Conservation (phyloP, 2,329 filamentous ascomycete genomes). For the Talaromyces piceae region DNA sequence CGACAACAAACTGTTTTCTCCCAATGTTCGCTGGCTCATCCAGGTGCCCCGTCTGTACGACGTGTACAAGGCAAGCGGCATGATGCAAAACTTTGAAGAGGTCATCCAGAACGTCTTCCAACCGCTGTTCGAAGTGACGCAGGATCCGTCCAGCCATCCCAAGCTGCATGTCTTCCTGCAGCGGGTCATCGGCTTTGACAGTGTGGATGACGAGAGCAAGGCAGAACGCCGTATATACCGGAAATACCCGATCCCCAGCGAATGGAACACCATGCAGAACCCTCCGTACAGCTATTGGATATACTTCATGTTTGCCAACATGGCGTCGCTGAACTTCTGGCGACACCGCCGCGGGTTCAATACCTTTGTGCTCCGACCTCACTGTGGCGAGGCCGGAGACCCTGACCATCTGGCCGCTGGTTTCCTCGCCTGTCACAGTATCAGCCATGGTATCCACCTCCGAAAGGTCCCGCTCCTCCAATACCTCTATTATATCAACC, state of each 20-base stretch:
- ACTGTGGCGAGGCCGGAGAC: constrained; percentile 94
- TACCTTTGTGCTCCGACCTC: constrained; percentile 84
- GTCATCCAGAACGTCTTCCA: constrained; percentile 87
- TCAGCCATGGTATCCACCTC: constrained; percentile 86
- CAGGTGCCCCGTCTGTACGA: constrained; percentile 92
- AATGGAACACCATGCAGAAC: constrained; percentile 89
- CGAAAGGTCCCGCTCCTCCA: constrained; percentile 92
- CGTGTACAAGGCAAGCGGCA: constrained; percentile 81
- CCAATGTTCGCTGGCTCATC: constrained; percentile 94
- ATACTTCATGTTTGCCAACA: constrained; percentile 93
- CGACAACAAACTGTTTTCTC: constrained; percentile 95
- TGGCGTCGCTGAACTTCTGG: constrained; percentile 85
- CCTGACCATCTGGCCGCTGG: constrained; percentile 92
- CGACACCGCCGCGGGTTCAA: constrained; percentile 89
- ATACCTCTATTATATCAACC: constrained; percentile 96
- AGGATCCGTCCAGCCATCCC: constrained; percentile 74
- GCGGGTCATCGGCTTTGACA: constrained; percentile 92
- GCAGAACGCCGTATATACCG: constrained; percentile 86
- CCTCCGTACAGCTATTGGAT: constrained; percentile 99
- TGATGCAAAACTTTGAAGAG: constrained; percentile 86
- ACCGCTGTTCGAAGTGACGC: constrained; percentile 89
- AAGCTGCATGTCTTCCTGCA: constrained; percentile 94
- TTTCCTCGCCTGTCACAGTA: constrained; percentile 88
- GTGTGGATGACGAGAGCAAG: constrained; percentile 97
- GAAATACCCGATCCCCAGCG: constrained; percentile 85